Percentiles rank a stretch among this genome's conserved stretches.
These are phyloP conservation scores for Lachnellula suecica DNA, from an alignment of 2,329 filamentous ascomycete species.

Conservation along the genomic window DNA sequence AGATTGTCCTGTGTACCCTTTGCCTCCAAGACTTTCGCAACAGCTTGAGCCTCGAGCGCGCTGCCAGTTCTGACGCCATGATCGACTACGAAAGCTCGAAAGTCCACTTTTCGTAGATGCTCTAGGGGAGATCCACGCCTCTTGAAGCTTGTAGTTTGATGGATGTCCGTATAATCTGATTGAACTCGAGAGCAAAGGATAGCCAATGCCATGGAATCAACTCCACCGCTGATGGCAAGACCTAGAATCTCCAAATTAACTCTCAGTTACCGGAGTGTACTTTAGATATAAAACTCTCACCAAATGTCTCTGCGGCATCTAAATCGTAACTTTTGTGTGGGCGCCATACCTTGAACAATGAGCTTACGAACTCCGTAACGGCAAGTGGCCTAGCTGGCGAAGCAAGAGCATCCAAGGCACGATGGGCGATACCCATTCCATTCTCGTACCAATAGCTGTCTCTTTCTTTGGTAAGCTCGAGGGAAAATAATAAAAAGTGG, in stretches of 20 bases:
- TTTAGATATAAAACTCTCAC: conserved; percentile 4
- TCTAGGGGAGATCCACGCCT: conserved; percentile 28
- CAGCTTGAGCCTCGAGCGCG: conserved; percentile 48
- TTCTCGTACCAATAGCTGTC: conserved; percentile 11
- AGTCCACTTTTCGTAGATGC: conserved; percentile 46
- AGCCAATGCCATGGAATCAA: conserved; percentile 97
- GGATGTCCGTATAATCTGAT: not conserved
- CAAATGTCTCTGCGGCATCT: conserved; percentile 3
- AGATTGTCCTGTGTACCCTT: conserved; percentile 18
- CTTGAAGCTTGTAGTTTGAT: not conserved
- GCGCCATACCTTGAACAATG: conserved; percentile 3
- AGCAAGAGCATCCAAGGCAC: not conserved
- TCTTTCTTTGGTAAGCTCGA: too few relatives aligned
- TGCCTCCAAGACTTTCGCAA: conserved; percentile 35
- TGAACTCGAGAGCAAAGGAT: conserved; percentile 59
- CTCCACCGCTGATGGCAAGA: conserved; percentile 85
- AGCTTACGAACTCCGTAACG: not conserved
- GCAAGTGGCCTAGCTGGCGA: not conserved
- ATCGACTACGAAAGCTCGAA: conserved; percentile 53
- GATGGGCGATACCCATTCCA: conserved; percentile 39
- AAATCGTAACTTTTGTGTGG: not conserved
- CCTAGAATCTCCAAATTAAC: conserved; percentile 41
- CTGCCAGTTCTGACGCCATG: conserved; percentile 57
- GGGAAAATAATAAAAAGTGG: too few relatives aligned
- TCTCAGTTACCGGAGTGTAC: not conserved